Evolutionary conservation across 106 monocot genomes (phyloP).

Genomic region (Narthecium ossifragum): DNA sequence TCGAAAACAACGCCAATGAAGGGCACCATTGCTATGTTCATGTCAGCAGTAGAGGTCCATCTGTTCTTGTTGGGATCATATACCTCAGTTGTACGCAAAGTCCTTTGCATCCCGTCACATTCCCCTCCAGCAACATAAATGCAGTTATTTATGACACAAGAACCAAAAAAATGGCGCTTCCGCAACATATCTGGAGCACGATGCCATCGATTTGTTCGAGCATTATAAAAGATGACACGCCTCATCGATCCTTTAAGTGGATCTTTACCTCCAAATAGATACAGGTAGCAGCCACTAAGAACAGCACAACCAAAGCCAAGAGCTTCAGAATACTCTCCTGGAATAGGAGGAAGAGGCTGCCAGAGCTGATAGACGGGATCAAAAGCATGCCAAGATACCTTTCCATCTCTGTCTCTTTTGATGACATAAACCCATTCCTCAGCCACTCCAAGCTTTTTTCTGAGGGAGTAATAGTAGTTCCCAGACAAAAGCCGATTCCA

Average conservation of each 20-base stretch:
- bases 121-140: conserved; percentile 31
- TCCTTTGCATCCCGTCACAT: conserved; percentile 25
- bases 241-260: conserved; percentile 25
- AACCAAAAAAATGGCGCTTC: conserved; percentile 26
- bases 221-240: conserved; percentile 30
- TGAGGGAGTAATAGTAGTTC: conserved; percentile 29
- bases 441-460: conserved; percentile 17
- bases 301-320: conserved; percentile 33
- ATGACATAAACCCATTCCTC: conserved; percentile 35
- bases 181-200: conserved; percentile 29
- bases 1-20: conserved; percentile 21
- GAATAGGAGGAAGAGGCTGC: conserved; percentile 31
- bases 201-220: conserved; percentile 29
- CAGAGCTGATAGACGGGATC: conserved; percentile 27
- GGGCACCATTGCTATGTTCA: conserved; percentile 21
- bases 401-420: conserved; percentile 27
- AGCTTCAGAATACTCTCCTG: conserved; percentile 23
- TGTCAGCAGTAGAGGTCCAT: conserved; percentile 19
- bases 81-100: conserved; percentile 15
- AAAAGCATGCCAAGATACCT: conserved; percentile 29
- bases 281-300: conserved; percentile 27
- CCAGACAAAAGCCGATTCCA: conserved; percentile 20
- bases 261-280: conserved; percentile 36
- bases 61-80: conserved; percentile 27
- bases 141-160: conserved; percentile 28